Percentiles rank a stretch among this genome's conserved stretches.
These are phyloP conservation scores for Psilocybe tampanensis DNA, from an alignment of 768 basidiomycete genomes.

Conservation along the genomic window DNA sequence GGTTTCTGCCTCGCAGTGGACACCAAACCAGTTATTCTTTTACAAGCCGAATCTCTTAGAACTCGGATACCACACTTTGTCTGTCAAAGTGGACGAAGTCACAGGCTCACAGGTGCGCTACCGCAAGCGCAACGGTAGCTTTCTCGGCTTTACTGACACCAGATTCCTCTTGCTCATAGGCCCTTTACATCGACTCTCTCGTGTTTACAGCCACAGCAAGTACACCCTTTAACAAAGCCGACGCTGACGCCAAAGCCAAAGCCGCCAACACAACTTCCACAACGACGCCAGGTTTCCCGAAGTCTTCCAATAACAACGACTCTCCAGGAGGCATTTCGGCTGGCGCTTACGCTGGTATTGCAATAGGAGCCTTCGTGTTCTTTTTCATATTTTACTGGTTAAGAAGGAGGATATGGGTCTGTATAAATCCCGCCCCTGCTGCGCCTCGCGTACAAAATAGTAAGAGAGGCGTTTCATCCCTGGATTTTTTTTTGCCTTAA, in stretches of 20 bases:
- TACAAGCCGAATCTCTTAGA: background rate
- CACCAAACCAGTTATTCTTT: slow-evolving; percentile 2
- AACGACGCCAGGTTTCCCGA: background rate
- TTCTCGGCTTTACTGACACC: too few relatives aligned
- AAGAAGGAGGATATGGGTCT: background rate
- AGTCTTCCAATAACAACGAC: background rate
- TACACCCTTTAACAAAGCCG: background rate
- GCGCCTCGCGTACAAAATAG: background rate
- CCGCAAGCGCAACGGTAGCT: background rate
- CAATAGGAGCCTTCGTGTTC: background rate
- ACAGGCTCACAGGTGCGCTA: slow-evolving; percentile 2
- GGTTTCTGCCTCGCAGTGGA: background rate
- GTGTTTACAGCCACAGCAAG: background rate
- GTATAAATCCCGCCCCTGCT: background rate
- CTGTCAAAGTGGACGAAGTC: background rate
- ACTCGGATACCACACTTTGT: background rate
- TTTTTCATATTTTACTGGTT: background rate
- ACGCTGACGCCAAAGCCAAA: background rate
- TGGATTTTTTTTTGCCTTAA: background rate
- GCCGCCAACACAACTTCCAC: background rate
- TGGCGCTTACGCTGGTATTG: background rate
- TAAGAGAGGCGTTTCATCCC: background rate
- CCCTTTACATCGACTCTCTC: background rate
- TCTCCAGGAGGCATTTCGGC: background rate
- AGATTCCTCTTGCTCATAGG: background rate